Base-by-base conservation (phyloP, 2,329 filamentous ascomycete genomes). In the Monilinia fructigena region DNA sequence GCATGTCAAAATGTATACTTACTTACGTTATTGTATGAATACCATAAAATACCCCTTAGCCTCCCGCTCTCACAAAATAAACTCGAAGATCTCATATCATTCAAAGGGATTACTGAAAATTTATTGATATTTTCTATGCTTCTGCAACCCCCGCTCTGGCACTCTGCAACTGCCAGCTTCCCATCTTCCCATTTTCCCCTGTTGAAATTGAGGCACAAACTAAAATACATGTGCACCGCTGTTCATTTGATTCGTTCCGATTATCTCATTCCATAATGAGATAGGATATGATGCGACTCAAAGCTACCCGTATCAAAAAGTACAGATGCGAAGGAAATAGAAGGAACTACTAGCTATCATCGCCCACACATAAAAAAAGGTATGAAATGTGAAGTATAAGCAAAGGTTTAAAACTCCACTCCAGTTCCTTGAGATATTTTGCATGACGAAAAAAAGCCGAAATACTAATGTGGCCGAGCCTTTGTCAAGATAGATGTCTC, bases 151-250 rank as follows among this genome's bases (percentile, higher is more conserved):
- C 18, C 42, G 8, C n/a, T 23, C 56, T 38, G 42, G 28, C 28
- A 59, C 28, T 26, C 42, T 31, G 31, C 31, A 35, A 35, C 31
- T 35, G 69, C 69, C 70, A 70, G 68, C 72, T 70, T 73, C 26
- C 70, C 71, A 68, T 69, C 31, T 31, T 69, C 67, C 31, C 35
- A 28, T 72, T 72, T 71, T 74, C 70, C 58, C 58, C n/a, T 52
- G 7, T 20, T 23, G 28, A 20, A 52, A 50, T 38, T 68, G 66
- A 66, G 67, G 28, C 48, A 60, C 67, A 59, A 72, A 73, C 72
- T 75, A 76, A 70, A 76, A 73, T 76, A 76, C 75, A 76, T 70
- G 72, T 74, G 74, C 55, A 60, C 75, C 75, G 74, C 74, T 75
- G 71, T 71, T 72, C 63, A 40, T 65, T 63, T 26, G 68, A 70